Evolutionary conservation across 768 basidiomycete species (phyloP).

Genomic region (Auriculariales sp.): DNA sequence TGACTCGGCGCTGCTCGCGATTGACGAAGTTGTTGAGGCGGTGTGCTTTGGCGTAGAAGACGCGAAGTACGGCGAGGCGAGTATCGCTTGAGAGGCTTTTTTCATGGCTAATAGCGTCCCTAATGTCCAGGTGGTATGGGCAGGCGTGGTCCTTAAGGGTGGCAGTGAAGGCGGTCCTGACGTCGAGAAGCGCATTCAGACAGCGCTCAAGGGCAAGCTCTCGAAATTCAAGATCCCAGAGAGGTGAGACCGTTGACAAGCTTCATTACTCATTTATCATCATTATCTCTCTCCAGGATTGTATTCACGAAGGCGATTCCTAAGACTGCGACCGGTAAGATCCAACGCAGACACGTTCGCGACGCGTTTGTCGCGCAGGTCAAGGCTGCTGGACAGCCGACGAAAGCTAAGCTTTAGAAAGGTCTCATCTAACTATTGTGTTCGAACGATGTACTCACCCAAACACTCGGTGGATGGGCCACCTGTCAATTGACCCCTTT

Average conservation of each 20-base stretch:
- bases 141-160: constrained; percentile 11
- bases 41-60: constrained; percentile 13
- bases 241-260: neutral
- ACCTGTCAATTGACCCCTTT: too few relatives aligned
- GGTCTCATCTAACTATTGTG: too few relatives aligned
- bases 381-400: neutral
- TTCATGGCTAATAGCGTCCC: too few relatives aligned
- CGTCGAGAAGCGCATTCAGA: constrained; percentile 7
- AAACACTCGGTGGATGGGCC: too few relatives aligned
- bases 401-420: constrained; percentile 6
- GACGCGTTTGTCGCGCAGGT: constrained; percentile 10
- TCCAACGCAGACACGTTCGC: constrained; percentile 13
- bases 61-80: constrained; percentile 12
- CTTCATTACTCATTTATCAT: neutral
- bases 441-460: too few relatives aligned
- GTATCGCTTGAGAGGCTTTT: neutral
- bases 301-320: constrained; percentile 12
- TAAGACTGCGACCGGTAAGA: constrained; percentile 15
- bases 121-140: constrained; percentile 9
- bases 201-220: constrained; percentile 8
- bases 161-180: neutral
- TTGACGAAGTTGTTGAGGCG: constrained; percentile 6
- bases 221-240: constrained; percentile 9
- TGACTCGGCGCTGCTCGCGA: constrained; percentile 33
- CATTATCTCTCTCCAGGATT: constrained; percentile 7